Conservation (phyloP, 345 rosid species). For the Eutrema japonicum region DNA sequence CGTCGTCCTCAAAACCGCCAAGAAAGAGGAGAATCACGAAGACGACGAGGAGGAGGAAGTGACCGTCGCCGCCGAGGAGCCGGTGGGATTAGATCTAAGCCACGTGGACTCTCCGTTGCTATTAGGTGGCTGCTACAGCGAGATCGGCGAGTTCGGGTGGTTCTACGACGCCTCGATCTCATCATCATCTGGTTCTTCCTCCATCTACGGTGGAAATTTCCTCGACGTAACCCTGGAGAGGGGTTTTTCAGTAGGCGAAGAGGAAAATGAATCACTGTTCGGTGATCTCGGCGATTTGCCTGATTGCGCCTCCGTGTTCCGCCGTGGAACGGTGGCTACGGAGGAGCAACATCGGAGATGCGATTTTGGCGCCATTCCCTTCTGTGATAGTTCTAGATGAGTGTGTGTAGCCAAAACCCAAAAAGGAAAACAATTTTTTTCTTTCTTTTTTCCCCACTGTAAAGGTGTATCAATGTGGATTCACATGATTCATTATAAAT, state of each 20-base stretch:
- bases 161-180: conserved; percentile 55
- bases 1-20: conserved; percentile 41
- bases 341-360: conserved; percentile 46
- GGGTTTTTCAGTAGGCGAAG: conserved; percentile 40
- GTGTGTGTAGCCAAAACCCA: conserved; percentile 25
- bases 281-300: conserved; percentile 80
- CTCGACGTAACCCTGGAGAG: conserved; percentile 41
- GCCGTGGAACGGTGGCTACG: conserved; percentile 40
- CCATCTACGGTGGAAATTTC: conserved; percentile 42
- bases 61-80: conserved; percentile 22
- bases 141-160: conserved; percentile 59
- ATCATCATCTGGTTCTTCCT: conserved; percentile 46
- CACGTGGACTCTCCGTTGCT: conserved; percentile 49
- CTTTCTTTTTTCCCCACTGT: conserved; percentile 24
- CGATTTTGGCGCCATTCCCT: conserved; percentile 48
- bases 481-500: conserved; percentile 35
- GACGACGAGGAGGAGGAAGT: conserved; percentile 34
- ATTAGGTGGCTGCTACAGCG: conserved; percentile 44
- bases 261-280: conserved; percentile 64
- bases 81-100: conserved; percentile 40
- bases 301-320: conserved; percentile 68
- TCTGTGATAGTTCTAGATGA: conserved; percentile 50
- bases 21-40: conserved; percentile 24
- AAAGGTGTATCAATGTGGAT: conserved; percentile 40
- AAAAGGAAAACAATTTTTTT: conserved; percentile 1